These are phyloP conservation scores for Boletus vinaceobasis DNA, from an alignment of 768 basidiomycete species.

Conservation along the genomic window DNA sequence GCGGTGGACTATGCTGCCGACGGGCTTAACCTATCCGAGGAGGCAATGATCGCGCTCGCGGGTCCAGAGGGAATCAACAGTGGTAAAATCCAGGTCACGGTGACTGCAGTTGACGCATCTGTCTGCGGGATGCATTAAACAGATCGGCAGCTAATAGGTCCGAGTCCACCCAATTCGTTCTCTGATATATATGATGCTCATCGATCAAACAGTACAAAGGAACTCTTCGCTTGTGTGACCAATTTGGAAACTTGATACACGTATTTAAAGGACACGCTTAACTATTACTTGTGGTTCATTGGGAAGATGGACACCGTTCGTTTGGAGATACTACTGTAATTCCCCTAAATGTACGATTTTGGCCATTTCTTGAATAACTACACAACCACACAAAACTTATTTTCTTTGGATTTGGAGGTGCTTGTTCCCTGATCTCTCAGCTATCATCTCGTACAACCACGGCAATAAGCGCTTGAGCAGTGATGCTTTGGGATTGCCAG, in stretches of 20 bases:
- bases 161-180: not conserved
- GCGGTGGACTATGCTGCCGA: conserved; percentile 28
- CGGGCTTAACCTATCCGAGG: conserved; percentile 48
- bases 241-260: not conserved
- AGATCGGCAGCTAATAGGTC: not conserved
- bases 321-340: not conserved
- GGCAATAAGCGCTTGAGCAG: no score
- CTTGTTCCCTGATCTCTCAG: no score
- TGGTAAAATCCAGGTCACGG: conserved; percentile 46
- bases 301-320: not conserved
- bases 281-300: not conserved
- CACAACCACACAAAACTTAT: no score
- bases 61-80: conserved; percentile 41
- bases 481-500: no score
- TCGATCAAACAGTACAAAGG: not conserved
- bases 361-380: no score
- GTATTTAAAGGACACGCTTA: not conserved
- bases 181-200: not conserved
- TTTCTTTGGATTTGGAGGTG: no score
- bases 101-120: conserved; percentile 42
- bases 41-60: conserved; percentile 56
- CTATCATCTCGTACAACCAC: no score
- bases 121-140: conserved; percentile 39
- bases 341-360: no score
- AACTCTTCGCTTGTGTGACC: not conserved